These are phyloP conservation scores for Hypoxylon rubiginosum DNA, from an alignment of 2,329 filamentous ascomycete species.

Conservation along the genomic window DNA sequence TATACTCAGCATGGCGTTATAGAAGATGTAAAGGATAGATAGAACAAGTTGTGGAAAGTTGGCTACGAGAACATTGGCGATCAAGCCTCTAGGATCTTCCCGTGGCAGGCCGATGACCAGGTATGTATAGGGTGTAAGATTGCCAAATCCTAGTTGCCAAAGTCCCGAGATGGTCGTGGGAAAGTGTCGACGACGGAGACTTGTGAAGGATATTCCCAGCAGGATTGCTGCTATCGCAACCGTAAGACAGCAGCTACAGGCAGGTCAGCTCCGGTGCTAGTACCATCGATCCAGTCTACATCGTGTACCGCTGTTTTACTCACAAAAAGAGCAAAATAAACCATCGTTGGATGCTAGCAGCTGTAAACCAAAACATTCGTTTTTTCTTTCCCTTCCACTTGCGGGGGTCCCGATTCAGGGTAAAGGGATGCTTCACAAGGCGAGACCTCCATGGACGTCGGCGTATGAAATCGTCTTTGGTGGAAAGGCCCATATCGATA, in stretches of 20 bases:
- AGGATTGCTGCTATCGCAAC: conserved; percentile 27
- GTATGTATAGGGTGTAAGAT: conserved; percentile 48
- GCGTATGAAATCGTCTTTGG: conserved; percentile 21
- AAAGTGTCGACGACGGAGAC: conserved; percentile 37
- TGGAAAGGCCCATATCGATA: conserved; percentile 42
- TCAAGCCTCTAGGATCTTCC: conserved; percentile 48
- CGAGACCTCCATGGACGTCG: conserved; percentile 13
- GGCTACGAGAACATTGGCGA: conserved; percentile 56
- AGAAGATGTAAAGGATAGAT: conserved; percentile 60
- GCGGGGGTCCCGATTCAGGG: conserved; percentile 13
- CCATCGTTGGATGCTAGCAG: conserved; percentile 31
- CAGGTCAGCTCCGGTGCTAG: neutral
- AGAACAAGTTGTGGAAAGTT: conserved; percentile 63
- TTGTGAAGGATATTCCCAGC: conserved; percentile 27
- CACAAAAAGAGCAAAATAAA: conserved; percentile 25
- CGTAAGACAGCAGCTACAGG: conserved; percentile 13
- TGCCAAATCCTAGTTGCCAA: conserved; percentile 50
- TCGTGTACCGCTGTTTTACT: conserved; percentile 23
- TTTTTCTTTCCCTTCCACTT: conserved; percentile 15
- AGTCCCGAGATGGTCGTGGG: conserved; percentile 40
- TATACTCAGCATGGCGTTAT: conserved; percentile 60
- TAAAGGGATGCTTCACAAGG: conserved; percentile 19
- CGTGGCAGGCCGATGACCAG: conserved; percentile 45
- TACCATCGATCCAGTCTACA: neutral
- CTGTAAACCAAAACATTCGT: conserved; percentile 26